Percentiles rank a stretch among this genome's conserved stretches.
Evolutionary conservation across 2,329 filamentous ascomycete genomes (phyloP).

Genomic region (Zopfia rhizophila): DNA sequence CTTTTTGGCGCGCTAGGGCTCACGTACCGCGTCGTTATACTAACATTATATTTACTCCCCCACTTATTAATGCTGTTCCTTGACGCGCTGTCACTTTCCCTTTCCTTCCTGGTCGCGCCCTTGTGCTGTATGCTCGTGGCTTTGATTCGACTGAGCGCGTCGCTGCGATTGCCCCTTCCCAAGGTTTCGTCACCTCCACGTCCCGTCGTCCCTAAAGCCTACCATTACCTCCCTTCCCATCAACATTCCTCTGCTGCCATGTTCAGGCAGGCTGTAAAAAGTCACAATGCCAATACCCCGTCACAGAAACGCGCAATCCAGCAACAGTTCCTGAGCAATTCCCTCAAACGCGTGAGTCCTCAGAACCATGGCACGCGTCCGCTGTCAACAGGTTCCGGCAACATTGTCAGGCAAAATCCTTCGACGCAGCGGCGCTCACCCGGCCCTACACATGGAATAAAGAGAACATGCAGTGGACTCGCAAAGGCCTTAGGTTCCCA

Average conservation of each 20-base stretch:
- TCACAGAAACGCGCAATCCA: conserved; percentile 30
- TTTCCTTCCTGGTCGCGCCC: conserved; percentile 37
- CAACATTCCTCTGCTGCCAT: conserved; percentile 38
- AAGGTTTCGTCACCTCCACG: conserved; percentile 34
- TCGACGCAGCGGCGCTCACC: conserved; percentile 19
- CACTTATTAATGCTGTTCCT: conserved; percentile 33
- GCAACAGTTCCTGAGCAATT: conserved; percentile 51
- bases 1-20: conserved; percentile 28
- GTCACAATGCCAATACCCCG: conserved; percentile 48
- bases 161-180: conserved; percentile 41
- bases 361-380: conserved; percentile 43
- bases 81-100: conserved; percentile 32
- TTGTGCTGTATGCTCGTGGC: conserved; percentile 53
- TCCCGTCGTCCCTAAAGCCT: conserved; percentile 27
- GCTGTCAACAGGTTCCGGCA: conserved; percentile 40
- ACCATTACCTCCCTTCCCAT: conserved; percentile 28
- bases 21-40: conserved; percentile 26
- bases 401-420: conserved; percentile 43
- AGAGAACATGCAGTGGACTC: conserved; percentile 59
- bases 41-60: conserved; percentile 23
- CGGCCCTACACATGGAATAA: conserved; percentile 48
- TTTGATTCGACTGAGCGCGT: conserved; percentile 41
- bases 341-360: conserved; percentile 50
- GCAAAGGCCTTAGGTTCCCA: conserved; percentile 55
- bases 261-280: conserved; percentile 55